Conservation (phyloP, 495 filamentous ascomycete genomes). For the Lasiosphaeria ovina region DNA sequence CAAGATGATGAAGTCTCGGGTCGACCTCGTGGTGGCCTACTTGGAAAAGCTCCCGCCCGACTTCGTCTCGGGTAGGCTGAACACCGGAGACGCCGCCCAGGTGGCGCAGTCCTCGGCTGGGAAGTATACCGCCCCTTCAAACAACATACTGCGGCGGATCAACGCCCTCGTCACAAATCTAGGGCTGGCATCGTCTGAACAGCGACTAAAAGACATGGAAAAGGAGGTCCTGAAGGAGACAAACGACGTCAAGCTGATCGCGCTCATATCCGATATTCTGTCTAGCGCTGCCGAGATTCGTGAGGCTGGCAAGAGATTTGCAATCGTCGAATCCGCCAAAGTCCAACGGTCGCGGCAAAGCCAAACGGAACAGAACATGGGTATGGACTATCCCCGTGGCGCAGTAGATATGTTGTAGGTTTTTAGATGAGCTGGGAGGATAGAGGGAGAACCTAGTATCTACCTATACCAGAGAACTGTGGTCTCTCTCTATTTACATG, state of each 20-base stretch:
- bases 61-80: conserved; percentile 47
- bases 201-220: conserved; percentile 45
- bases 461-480: no score
- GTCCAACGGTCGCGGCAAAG: conserved; percentile 7
- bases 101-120: conserved; percentile 37
- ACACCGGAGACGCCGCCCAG: conserved; percentile 32
- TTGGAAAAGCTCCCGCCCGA: conserved; percentile 68
- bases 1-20: conserved; percentile 82
- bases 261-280: conserved; percentile 66
- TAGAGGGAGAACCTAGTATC: background rate
- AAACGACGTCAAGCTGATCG: conserved; percentile 74
- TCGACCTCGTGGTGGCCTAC: conserved; percentile 78
- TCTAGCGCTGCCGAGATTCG: conserved; percentile 63
- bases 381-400: background rate
- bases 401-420: background rate
- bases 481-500: no score
- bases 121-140: conserved; percentile 53
- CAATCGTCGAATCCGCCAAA: conserved; percentile 53
- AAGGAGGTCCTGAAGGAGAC: conserved; percentile 62
- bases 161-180: conserved; percentile 64
- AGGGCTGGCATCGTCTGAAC: conserved; percentile 55
- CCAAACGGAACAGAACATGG: background rate
- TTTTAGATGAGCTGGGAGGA: background rate
- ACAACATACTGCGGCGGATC: conserved; percentile 63
- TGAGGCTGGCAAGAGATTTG: conserved; percentile 70